Conservation (phyloP, 139 green algal genomes). For the Chlorella sorokiniana region DNA sequence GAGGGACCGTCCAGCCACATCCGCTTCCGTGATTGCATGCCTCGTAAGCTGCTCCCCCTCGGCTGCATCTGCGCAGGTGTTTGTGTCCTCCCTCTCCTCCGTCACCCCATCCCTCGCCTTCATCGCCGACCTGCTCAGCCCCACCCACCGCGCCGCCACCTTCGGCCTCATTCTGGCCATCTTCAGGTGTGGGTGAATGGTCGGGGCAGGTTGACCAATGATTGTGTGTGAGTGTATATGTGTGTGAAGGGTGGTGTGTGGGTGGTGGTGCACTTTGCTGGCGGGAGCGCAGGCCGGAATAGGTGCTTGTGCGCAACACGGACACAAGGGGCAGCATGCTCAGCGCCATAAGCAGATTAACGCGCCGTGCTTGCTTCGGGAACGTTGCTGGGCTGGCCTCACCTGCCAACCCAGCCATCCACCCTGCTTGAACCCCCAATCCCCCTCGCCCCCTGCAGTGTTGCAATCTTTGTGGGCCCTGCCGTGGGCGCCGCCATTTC, state of each 20-base stretch:
- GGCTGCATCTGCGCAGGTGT: constrained; percentile 32
- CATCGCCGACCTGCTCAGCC: constrained; percentile 60
- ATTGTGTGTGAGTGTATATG: too few species aligned
- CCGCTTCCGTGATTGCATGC: too few species aligned
- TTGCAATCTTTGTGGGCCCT: constrained; percentile 41
- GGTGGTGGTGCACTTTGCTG: too few species aligned
- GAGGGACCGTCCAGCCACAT: too few species aligned
- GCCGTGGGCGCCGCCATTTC: constrained; percentile 34
- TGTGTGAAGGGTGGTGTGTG: too few species aligned
- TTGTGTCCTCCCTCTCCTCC: constrained; percentile 55
- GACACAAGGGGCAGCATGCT: too few species aligned
- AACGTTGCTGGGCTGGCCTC: background rate
- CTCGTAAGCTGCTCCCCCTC: constrained; percentile 37
- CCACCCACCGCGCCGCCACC: constrained; percentile 48
- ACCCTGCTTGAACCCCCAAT: background rate
- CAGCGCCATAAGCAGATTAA: too few species aligned
- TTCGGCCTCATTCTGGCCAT: constrained; percentile 68
- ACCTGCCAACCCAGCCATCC: background rate
- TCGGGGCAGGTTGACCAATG: background rate
- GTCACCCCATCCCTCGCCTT: constrained; percentile 63
- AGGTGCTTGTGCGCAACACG: too few species aligned
- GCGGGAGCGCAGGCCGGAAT: too few species aligned
- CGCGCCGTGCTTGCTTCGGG: too few species aligned
- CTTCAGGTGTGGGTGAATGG: constrained; percentile 34
- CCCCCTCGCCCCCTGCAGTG: background rate